Percentiles rank a stretch among this genome's conserved stretches.
phyloP scores from a whole-genome alignment of 352 stramenopile species.

The Phytophthora quininea region DNA sequence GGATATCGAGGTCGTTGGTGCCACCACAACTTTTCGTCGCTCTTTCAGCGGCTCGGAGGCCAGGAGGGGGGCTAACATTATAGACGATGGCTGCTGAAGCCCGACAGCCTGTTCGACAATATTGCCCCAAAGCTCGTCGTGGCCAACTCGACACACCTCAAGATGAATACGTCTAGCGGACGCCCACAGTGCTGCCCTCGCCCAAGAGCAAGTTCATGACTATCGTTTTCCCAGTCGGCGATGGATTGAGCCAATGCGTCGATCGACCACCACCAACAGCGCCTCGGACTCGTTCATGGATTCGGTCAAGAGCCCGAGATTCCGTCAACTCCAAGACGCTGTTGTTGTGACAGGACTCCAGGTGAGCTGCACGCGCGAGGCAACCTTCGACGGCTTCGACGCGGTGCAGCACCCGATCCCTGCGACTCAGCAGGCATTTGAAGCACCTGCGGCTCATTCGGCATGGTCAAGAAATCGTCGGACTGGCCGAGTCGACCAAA shows the following conservation, averaged over 20 bases:
- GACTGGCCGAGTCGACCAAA: constrained; percentile 28
- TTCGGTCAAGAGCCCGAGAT: constrained; percentile 31
- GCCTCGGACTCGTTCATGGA: constrained; percentile 25
- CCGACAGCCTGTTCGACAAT: too few relatives aligned
- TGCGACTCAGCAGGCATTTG: constrained; percentile 31
- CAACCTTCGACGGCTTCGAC: constrained; percentile 46
- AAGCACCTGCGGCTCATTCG: constrained; percentile 15
- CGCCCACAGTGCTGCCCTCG: too few relatives aligned
- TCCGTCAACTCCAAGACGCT: constrained; percentile 15
- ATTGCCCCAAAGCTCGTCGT: too few relatives aligned
- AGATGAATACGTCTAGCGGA: too few relatives aligned
- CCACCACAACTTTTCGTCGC: constrained; percentile 45
- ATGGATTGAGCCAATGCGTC: too few relatives aligned
- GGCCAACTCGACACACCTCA: too few relatives aligned
- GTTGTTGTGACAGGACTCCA: constrained; percentile 23
- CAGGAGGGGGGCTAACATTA: neutral
- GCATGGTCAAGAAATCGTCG: constrained; percentile 22
- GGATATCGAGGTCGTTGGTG: constrained; percentile 47
- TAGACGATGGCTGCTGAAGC: constrained; percentile 1
- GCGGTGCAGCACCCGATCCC: too few relatives aligned
- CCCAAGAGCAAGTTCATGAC: too few relatives aligned
- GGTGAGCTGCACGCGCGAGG: constrained; percentile 34
- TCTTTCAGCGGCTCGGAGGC: constrained; percentile 26
- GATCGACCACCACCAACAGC: too few relatives aligned
- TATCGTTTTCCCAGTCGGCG: too few relatives aligned